These are phyloP conservation scores for Tardiomyces depauwii DNA, from an alignment of 1,139 yeast genomes.

Conservation along the genomic window DNA sequence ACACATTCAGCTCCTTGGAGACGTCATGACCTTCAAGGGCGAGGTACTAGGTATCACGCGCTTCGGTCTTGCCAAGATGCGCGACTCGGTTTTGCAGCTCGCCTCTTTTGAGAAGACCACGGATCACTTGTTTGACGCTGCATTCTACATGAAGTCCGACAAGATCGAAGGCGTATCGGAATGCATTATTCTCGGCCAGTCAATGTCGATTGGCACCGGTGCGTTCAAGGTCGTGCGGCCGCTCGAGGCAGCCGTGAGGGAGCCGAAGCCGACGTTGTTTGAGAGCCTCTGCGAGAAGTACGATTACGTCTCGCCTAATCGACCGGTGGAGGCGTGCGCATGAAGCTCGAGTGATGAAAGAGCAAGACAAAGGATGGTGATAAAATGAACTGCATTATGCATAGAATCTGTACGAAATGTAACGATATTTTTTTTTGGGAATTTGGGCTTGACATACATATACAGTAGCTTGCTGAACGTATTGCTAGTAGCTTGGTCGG, in stretches of 20 bases:
- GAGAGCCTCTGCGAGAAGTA: constrained; percentile 15
- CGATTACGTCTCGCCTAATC: background rate
- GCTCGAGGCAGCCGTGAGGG: constrained; percentile 10
- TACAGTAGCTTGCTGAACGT: too few relatives aligned
- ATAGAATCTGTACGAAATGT: too few relatives aligned
- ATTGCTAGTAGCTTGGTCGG: too few relatives aligned
- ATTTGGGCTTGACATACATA: too few relatives aligned
- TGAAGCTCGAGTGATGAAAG: too few relatives aligned
- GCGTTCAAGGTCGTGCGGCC: constrained; percentile 61
- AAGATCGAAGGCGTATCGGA: constrained; percentile 96
- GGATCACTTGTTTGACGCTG: constrained; percentile 96
- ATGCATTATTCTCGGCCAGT: constrained; percentile 94
- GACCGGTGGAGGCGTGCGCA: too few relatives aligned
- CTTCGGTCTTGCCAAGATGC: constrained; percentile 96
- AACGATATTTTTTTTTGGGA: too few relatives aligned
- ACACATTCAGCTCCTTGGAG: constrained; percentile 94
- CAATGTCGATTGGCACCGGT: constrained; percentile 97
- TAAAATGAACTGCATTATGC: too few relatives aligned
- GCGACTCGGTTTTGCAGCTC: constrained; percentile 92
- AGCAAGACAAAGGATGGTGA: too few relatives aligned
- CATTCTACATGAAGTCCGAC: constrained; percentile 94
- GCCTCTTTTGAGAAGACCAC: constrained; percentile 98
- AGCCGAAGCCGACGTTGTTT: constrained; percentile 16
- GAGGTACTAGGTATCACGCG: constrained; percentile 97
- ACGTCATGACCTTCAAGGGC: constrained; percentile 98